These are phyloP conservation scores for Zancudomyces culisetae DNA, from an alignment of 371 early-diverging fungal genomes.

Conservation along the genomic window DNA sequence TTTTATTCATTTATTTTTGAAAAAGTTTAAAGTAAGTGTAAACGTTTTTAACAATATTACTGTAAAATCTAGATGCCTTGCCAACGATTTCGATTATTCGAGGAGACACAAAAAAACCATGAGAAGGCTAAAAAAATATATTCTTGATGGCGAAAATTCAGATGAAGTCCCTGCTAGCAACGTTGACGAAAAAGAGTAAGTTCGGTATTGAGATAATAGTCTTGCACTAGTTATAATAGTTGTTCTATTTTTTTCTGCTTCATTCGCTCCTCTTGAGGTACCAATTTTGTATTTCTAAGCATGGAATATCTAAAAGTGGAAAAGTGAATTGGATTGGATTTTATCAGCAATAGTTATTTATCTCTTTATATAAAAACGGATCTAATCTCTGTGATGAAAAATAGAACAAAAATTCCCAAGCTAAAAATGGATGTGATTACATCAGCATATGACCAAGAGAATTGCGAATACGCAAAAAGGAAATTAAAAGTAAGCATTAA, in stretches of 20 bases:
- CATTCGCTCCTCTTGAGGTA: too few species aligned
- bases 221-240: too few species aligned
- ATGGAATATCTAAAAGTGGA: neutral
- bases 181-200: neutral
- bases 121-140: neutral
- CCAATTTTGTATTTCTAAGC: neutral
- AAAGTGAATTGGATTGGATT: neutral
- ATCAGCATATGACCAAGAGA: neutral
- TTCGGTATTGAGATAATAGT: neutral
- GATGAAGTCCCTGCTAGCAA: neutral
- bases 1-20: neutral
- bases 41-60: neutral
- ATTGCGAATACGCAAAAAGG: neutral
- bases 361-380: neutral
- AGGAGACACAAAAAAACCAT: neutral
- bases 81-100: neutral
- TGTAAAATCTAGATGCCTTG: neutral
- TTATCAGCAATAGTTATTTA: neutral
- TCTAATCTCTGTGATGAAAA: neutral
- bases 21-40: neutral
- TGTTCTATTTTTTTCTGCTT: too few species aligned
- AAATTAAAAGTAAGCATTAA: slow-evolving; percentile 1
- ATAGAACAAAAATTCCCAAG: neutral
- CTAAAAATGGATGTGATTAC: neutral
- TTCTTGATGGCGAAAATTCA: neutral